Evolutionary conservation across 2,329 filamentous ascomycete species (phyloP), one percentile per base, ranked within the genome.

Genomic region (Venturiaceae sp.): DNA sequence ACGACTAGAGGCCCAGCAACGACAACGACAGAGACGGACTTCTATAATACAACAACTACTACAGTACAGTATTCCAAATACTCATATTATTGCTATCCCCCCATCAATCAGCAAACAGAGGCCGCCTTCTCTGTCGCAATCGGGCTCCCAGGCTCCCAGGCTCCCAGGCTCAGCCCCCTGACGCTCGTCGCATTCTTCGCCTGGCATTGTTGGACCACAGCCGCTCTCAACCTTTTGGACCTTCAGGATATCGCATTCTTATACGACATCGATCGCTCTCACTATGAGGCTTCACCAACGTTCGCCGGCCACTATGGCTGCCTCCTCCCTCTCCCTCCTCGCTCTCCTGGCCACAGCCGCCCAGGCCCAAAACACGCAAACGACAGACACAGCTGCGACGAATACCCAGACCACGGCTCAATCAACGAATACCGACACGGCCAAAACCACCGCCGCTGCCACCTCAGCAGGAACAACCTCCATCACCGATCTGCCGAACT

Each of bases 301-400:
- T 13, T 41, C 55, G 28, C 37, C 16, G 5, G 34, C 14, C 30
- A 33, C 33, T 26, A 55, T 28, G 33, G 37, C 46, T 19, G 41
- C 50, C 39, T 32, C 52, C n/a, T 44, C 33, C 26, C 34, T 58
- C 16, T 58, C 67, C 60, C 59, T 71, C 57, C 61, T 69, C 50
- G 62, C 71, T 60, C 62, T 68, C 34, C 63, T 67, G 21, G 66
- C 69, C 32, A 67, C 70, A 33, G 57, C 63, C 23, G 65, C 67
- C 26, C 64, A 68, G 30, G 70, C 71, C 5, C 71, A 72, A 57
- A 61, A 62, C 56, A 32, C 34, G 4, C 44, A 50, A 30, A 46
- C 26, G 23, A 56, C 53, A 36, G 33, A 53, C 28, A 34, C 36
- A 39, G n/a, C 36, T 11, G 36, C 36, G n/a, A n/a, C 50, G 33